Percentiles rank a stretch among this genome's conserved stretches.
phyloP scores from a whole-genome alignment of 2,329 filamentous ascomycete species.

The Xylariomycetidae sp. region DNA sequence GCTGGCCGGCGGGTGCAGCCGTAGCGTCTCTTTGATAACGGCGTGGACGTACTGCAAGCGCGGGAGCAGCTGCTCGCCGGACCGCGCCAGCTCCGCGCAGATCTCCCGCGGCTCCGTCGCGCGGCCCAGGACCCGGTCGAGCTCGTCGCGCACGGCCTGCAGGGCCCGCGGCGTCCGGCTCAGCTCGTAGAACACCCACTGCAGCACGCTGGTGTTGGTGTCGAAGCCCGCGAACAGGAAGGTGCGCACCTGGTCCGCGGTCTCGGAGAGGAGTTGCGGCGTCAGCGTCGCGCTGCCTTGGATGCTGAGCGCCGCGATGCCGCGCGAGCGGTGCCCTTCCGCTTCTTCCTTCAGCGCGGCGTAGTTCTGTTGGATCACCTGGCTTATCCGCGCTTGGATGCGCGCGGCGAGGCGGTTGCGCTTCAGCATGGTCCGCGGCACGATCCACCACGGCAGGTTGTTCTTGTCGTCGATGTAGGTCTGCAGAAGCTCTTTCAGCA shows the following conservation, averaged over 20 bases:
- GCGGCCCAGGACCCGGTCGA: conserved; percentile 9
- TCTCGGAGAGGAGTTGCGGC: conserved; percentile 7
- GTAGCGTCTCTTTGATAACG: conserved; percentile 13
- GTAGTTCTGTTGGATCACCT: conserved; percentile 4
- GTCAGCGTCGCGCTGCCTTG: conserved; percentile 7
- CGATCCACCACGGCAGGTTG: conserved; percentile 8
- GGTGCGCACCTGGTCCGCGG: conserved; percentile 12
- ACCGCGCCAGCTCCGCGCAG: conserved; percentile 1
- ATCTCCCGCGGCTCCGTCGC: conserved; percentile 1
- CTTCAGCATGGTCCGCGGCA: conserved; percentile 3
- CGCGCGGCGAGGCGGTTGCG: conserved; percentile 3
- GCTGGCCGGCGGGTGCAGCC: conserved; percentile 10
- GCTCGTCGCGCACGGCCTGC: conserved; percentile 9
- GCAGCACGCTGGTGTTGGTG: conserved; percentile 9
- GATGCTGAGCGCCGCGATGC: conserved; percentile 10
- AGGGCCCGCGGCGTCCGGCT: conserved; percentile 8
- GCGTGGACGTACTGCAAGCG: conserved; percentile 8
- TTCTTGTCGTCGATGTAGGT: conserved; percentile 7
- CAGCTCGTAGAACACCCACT: conserved; percentile 14
- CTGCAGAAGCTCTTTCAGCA: conserved; percentile 7
- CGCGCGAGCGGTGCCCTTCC: conserved; percentile 3
- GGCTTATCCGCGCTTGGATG: conserved; percentile 1
- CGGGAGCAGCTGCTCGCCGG: conserved; percentile 1
- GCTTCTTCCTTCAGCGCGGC: conserved; percentile 4
- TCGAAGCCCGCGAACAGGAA: conserved; percentile 18